phyloP scores from a whole-genome alignment of 192 early-diverging fungal genomes.

The Entomortierella lignicola region DNA sequence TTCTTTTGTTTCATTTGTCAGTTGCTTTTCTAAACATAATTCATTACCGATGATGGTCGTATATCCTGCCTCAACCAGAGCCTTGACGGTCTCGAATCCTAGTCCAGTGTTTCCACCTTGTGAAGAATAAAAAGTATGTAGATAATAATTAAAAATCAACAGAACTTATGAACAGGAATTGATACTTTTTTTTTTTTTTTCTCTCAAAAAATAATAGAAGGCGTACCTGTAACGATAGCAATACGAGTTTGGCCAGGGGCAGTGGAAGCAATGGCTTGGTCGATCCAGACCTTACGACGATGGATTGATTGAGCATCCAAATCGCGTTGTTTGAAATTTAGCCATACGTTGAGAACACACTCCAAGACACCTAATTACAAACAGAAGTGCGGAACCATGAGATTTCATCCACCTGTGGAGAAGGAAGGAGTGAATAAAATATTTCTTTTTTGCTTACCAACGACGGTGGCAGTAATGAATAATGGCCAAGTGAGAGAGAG shows the following conservation, averaged over 20 bases:
- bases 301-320: slow-evolving; percentile 11
- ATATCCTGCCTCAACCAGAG: slow-evolving; percentile 65
- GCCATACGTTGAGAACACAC: slow-evolving; percentile 43
- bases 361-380: slow-evolving; percentile 39
- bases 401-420: too few relatives aligned
- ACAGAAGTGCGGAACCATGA: too few relatives aligned
- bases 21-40: background rate
- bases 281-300: slow-evolving; percentile 42
- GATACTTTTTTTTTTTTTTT: background rate
- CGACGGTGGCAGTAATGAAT: slow-evolving; percentile 23
- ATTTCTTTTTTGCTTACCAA: slow-evolving; percentile 18
- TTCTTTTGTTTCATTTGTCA: background rate
- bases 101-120: slow-evolving; percentile 71
- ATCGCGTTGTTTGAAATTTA: slow-evolving; percentile 23
- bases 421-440: too few relatives aligned
- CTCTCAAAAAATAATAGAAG: too few relatives aligned
- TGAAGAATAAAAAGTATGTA: background rate
- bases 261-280: slow-evolving; percentile 8
- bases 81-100: slow-evolving; percentile 68
- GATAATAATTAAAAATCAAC: too few relatives aligned
- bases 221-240: slow-evolving; percentile 42
- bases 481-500: slow-evolving; percentile 24
- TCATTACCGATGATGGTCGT: slow-evolving; percentile 57
- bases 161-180: background rate
- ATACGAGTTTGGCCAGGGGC: slow-evolving; percentile 17